A percentile compares a stretch with the other conserved stretches of the same genome.
Evolutionary conservation across 768 basidiomycete species (phyloP).

Genomic region (Russula earlei): DNA sequence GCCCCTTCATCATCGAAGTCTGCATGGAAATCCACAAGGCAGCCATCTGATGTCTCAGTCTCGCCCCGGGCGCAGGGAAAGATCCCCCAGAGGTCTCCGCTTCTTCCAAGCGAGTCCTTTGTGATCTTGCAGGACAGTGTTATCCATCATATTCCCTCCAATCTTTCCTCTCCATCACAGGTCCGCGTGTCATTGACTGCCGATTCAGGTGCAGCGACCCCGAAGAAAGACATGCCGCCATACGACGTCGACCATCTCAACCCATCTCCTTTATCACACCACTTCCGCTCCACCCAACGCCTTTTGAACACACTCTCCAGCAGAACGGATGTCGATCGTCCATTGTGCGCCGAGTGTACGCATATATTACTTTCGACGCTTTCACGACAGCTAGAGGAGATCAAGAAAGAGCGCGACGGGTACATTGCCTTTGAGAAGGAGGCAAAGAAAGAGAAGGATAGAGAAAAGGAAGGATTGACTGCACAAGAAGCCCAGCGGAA

Average conservation of each 20-base stretch:
- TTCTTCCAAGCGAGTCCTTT: conserved; percentile 78
- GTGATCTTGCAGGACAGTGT: conserved; percentile 83
- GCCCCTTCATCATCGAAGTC: conserved; percentile 44
- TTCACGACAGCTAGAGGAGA: conserved; percentile 77
- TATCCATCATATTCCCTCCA: conserved; percentile 57
- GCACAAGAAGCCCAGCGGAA: conserved; percentile 61
- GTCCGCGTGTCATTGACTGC: conserved; percentile 36
- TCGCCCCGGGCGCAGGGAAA: conserved; percentile 53
- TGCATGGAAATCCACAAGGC: conserved; percentile 54
- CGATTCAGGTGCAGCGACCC: conserved; percentile 29
- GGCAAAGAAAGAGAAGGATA: conserved; percentile 70
- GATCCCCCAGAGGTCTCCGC: conserved; percentile 43
- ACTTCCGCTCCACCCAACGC: conserved; percentile 63
- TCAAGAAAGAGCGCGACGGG: conserved; percentile 84
- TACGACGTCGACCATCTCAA: conserved; percentile 46
- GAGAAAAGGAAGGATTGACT: conserved; percentile 49
- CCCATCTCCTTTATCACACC: conserved; percentile 69
- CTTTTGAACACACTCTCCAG: conserved; percentile 72
- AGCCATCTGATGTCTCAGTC: conserved; percentile 33
- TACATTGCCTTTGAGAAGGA: conserved; percentile 92
- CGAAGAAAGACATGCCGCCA: conserved; percentile 29
- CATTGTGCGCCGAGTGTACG: conserved; percentile 91
- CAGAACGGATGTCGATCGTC: conserved; percentile 79
- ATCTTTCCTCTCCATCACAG: conserved; percentile 33
- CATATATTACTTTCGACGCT: conserved; percentile 68